Evolutionary conservation across 2,329 filamentous ascomycete species (phyloP).

Genomic region (Stachybotrys elegans): DNA sequence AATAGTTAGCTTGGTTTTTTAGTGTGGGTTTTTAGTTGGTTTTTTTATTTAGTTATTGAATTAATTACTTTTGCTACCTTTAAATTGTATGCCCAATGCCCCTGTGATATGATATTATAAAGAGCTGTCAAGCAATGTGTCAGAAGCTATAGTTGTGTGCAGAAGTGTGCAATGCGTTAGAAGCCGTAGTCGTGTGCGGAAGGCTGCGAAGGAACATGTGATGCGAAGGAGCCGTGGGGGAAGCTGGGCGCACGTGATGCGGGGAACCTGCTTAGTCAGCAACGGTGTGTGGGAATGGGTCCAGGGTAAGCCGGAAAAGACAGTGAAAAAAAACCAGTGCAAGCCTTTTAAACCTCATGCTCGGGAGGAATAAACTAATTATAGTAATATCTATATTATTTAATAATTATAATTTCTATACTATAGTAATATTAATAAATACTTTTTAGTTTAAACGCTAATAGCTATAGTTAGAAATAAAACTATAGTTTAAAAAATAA

Average conservation of each 20-base stretch:
- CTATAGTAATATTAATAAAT: too few species aligned
- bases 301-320: not conserved
- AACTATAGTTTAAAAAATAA: slow-evolving; percentile 3
- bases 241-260: not conserved
- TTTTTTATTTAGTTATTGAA: too few species aligned
- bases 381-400: slow-evolving; percentile 2
- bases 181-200: too few species aligned
- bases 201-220: not conserved
- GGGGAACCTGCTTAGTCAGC: not conserved
- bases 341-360: not conserved
- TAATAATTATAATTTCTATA: not conserved
- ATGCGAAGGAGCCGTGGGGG: not conserved
- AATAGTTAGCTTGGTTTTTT: too few species aligned
- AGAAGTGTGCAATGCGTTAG: too few species aligned
- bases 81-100: too few species aligned
- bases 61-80: too few species aligned
- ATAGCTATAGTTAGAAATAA: not conserved
- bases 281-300: too few species aligned
- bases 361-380: not conserved
- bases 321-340: slow-evolving; percentile 3
- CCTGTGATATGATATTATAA: too few species aligned
- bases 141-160: too few species aligned
- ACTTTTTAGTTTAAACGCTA: not conserved
- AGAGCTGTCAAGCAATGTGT: too few species aligned
- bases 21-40: too few species aligned